phyloP scores from a whole-genome alignment of 352 stramenopile genomes.

The Globisporangium nodosum region DNA sequence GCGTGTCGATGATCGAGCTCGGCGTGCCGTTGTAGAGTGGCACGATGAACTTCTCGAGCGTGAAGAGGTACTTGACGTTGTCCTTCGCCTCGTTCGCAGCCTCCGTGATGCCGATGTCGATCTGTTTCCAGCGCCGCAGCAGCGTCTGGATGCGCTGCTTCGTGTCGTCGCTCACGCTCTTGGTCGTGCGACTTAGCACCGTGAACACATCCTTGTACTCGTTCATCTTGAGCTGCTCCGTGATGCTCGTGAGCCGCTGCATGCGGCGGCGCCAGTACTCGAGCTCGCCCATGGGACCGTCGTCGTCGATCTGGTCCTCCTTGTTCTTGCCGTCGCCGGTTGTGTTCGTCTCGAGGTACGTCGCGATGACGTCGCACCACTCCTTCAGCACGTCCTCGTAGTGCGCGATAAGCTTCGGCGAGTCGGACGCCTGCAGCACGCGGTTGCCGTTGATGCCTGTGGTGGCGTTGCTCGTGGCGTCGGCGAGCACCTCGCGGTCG shows the following conservation, averaged over 20 bases:
- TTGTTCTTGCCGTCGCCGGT: slow-evolving; percentile 54
- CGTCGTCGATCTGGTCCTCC: slow-evolving; percentile 75
- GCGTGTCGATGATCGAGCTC: slow-evolving; percentile 97
- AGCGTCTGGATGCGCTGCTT: slow-evolving; percentile 94
- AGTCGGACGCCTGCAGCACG: slow-evolving; percentile 74
- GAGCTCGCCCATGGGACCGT: slow-evolving; percentile 95
- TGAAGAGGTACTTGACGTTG: slow-evolving; percentile 99
- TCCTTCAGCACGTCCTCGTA: slow-evolving; percentile 96
- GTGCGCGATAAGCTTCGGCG: slow-evolving; percentile 88
- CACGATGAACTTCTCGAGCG: slow-evolving; percentile 95
- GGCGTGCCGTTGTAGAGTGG: slow-evolving; percentile 90
- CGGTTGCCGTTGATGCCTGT: slow-evolving; percentile 34
- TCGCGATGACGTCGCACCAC: slow-evolving; percentile 96
- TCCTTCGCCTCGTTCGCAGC: slow-evolving; percentile 98
- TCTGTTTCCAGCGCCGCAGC: slow-evolving; percentile 96
- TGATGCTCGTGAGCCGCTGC: slow-evolving; percentile 98
- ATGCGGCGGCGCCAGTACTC: slow-evolving; percentile 96
- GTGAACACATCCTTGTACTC: slow-evolving; percentile 95
- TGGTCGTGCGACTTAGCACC: slow-evolving; percentile 84
- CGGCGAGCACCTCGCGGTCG: slow-evolving; percentile 66
- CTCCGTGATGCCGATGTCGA: slow-evolving; percentile 98
- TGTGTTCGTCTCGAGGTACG: slow-evolving; percentile 90
- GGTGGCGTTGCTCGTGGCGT: slow-evolving; percentile 40
- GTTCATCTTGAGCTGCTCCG: slow-evolving; percentile 96
- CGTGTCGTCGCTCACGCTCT: slow-evolving; percentile 81